Conservation (phyloP, 495 filamentous ascomycete genomes). For the Niebla homalea region DNA sequence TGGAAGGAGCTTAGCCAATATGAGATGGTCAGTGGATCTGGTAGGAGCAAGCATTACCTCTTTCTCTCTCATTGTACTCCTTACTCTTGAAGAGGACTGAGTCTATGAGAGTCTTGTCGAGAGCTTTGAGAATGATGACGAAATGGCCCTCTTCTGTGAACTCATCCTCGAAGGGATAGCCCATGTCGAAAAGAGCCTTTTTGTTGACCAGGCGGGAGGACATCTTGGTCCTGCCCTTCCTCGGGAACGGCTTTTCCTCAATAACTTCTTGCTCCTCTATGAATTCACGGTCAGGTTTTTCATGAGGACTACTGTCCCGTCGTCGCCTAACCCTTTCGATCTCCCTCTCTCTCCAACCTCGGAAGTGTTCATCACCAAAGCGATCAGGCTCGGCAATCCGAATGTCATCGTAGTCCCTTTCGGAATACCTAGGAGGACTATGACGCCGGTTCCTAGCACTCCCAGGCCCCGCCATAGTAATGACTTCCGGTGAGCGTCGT, state of each 20-base stretch:
- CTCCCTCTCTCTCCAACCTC: conserved; percentile 42
- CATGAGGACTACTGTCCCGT: conserved; percentile 8
- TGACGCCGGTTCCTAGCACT: conserved; percentile 14
- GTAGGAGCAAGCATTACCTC: conserved; percentile 21
- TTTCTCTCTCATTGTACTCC: conserved; percentile 30
- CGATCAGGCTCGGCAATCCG: conserved; percentile 51
- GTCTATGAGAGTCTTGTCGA: conserved; percentile 83
- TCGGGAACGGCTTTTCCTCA: conserved; percentile 47
- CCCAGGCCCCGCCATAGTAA: conserved; percentile 25
- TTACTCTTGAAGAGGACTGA: conserved; percentile 72
- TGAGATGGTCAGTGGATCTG: background rate
- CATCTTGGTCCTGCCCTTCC: conserved; percentile 79
- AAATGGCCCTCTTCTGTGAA: conserved; percentile 41
- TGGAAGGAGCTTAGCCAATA: background rate
- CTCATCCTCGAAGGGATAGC: conserved; percentile 80
- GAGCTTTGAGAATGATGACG: conserved; percentile 64
- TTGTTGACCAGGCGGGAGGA: conserved; percentile 62
- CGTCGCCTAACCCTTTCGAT: conserved; percentile 29
- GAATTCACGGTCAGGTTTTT: conserved; percentile 16
- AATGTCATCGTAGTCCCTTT: conserved; percentile 41
- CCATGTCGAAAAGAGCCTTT: conserved; percentile 64
- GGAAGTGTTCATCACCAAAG: conserved; percentile 56
- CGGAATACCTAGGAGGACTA: conserved; percentile 34
- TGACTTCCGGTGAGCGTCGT: conserved; percentile 26
- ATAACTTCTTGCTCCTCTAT: conserved; percentile 19